Percentiles rank a stretch among this genome's conserved stretches.
These are phyloP conservation scores for Jatropha multifida DNA, from an alignment of 441 rosid species.

Conservation along the genomic window DNA sequence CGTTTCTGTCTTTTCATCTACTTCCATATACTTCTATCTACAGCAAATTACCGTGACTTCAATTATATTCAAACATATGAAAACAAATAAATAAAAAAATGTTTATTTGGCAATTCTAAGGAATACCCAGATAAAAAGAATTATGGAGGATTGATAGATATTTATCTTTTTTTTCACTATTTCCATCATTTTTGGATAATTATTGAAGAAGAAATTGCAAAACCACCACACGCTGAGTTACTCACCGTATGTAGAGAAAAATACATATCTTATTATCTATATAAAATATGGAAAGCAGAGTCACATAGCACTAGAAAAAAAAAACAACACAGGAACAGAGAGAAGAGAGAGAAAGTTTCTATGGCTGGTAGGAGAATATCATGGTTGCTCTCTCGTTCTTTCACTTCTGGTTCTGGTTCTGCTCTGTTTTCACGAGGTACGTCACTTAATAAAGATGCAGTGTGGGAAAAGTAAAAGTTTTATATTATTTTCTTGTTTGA, in stretches of 20 bases:
- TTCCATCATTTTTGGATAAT: not conserved
- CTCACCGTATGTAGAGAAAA: not conserved
- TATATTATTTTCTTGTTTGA: not conserved
- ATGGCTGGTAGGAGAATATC: slow-evolving; percentile 38
- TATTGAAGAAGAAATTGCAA: no score
- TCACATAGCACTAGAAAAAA: not conserved
- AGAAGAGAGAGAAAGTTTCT: not conserved
- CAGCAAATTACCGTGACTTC: not conserved
- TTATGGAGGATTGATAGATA: no score
- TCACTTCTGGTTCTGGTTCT: slow-evolving; percentile 18
- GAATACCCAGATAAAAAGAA: not conserved
- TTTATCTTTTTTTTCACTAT: not conserved
- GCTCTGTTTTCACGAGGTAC: slow-evolving; percentile 25
- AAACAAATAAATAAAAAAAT: not conserved
- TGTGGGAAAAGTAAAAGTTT: not conserved
- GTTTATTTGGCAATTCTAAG: no score
- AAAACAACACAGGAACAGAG: no score
- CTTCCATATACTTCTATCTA: not conserved
- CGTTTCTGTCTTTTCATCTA: not conserved
- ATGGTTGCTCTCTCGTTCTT: slow-evolving; percentile 33
- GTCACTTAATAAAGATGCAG: not conserved
- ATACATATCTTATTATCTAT: not conserved
- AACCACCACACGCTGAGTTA: not conserved
- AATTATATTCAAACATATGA: not conserved
- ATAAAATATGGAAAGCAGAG: not conserved